Evolutionary conservation across 768 basidiomycete genomes (phyloP).

Genomic region (Leccinum arenicola): DNA sequence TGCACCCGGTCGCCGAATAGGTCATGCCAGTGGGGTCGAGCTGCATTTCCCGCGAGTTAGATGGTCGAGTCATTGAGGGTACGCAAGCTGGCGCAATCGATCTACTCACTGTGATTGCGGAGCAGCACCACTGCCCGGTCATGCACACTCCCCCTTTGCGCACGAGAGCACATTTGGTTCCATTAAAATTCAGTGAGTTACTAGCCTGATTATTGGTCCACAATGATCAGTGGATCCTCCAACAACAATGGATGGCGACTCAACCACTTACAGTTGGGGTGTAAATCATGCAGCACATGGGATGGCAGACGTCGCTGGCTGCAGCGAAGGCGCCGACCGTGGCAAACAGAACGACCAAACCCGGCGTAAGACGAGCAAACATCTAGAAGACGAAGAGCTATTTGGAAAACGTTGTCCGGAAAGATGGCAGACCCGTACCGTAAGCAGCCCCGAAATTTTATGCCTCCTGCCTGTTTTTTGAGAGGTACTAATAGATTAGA

Average conservation of each 20-base stretch:
- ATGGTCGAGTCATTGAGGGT: neutral
- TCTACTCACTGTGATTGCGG: neutral
- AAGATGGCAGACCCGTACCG: neutral
- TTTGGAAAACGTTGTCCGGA: too few species aligned
- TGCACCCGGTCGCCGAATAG: too few species aligned
- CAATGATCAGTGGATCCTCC: neutral
- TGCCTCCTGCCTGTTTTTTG: too few species aligned
- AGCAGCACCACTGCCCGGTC: neutral
- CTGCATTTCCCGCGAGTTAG: neutral
- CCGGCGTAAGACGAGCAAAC: constrained; percentile 1
- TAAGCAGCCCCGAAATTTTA: too few species aligned
- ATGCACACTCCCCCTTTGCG: too few species aligned
- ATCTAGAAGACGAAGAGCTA: neutral
- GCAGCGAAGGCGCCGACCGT: neutral
- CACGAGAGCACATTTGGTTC: too few species aligned
- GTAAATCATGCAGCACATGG: neutral
- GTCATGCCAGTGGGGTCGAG: too few species aligned
- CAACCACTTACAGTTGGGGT: neutral
- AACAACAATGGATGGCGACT: too few species aligned
- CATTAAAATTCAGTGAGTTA: neutral
- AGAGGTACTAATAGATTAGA: too few species aligned
- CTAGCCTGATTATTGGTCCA: neutral
- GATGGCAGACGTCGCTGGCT: neutral
- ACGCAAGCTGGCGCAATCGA: too few species aligned
- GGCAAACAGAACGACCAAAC: neutral